Base-by-base conservation (phyloP, 805 yeast genomes). In the Wickerhamiella kazuoi region DNA sequence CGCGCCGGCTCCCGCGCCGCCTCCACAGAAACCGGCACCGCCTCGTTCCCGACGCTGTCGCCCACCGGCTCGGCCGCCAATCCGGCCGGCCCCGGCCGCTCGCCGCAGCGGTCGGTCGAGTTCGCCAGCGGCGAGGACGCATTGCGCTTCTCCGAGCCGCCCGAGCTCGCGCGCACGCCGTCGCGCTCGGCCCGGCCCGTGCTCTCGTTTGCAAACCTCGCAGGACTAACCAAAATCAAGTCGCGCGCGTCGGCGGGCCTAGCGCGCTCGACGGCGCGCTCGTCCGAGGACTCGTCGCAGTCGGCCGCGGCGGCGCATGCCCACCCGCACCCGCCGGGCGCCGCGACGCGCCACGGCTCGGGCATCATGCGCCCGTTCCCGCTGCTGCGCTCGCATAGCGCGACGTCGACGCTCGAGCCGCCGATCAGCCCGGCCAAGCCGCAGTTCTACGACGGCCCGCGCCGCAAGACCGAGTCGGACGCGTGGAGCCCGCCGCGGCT, bases 11-110 rank as follows among this genome's bases (percentile, higher is more conserved):
- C n/a, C n/a, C n/a, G n/a, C n/a, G n/a, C n/a, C n/a, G n/a, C n/a
- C n/a, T n/a, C n/a, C n/a, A n/a, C n/a, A n/a, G n/a, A n/a, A n/a
- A n/a, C n/a, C 61, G 82, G 79, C 48, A 86, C 70, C 60, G 80
- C 69, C 20, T 82, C 72, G 44, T 87, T 63, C 32, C 84, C 73
- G 34, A 80, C 72, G 54, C 87, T 96, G 28, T 84, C 69, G 0
- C 87, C 81, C 32, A 86, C 65, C 54, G 86, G 95, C 58, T 90
- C 98, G 43, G 83, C 71, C n/a, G n/a, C n/a, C n/a, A n/a, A n/a
- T n/a, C n/a, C n/a, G n/a, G n/a, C n/a, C n/a, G n/a, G n/a, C n/a
- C n/a, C n/a, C n/a, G n/a, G n/a, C n/a, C 26, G 26, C 26, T 23
- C 26, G 26, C 26, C 26, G 26, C 26, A 11, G 26, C 26, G 26